phyloP scores from a whole-genome alignment of 345 rosid genomes.

The Lagerstroemia speciosa region DNA sequence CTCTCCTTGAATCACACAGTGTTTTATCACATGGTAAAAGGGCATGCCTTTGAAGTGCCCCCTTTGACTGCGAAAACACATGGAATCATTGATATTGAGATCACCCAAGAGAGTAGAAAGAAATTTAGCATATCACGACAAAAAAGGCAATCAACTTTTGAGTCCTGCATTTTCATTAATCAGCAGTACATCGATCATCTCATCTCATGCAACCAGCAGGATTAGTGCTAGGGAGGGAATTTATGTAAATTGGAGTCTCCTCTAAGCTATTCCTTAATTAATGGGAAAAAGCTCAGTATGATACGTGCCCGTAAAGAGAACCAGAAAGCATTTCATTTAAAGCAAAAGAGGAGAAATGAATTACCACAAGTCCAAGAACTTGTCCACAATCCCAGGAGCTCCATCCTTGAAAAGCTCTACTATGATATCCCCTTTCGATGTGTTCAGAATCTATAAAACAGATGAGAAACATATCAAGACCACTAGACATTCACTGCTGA shows the following conservation, averaged over 20 bases:
- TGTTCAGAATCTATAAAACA: conserved; percentile 49
- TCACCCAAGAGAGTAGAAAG: too few species aligned
- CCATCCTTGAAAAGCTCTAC: conserved; percentile 67
- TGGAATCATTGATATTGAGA: too few species aligned
- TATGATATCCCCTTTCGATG: conserved; percentile 52
- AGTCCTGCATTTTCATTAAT: too few species aligned
- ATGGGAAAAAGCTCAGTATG: not conserved
- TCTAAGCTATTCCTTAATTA: too few species aligned
- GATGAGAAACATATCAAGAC: not conserved
- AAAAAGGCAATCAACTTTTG: too few species aligned
- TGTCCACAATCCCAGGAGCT: conserved; percentile 69
- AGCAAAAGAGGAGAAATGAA: conserved; percentile 7
- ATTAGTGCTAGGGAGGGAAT: too few species aligned
- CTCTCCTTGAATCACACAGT: conserved; percentile 86
- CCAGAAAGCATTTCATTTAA: not conserved
- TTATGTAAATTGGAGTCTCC: too few species aligned
- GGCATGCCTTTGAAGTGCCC: conserved; percentile 76
- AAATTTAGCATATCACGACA: too few species aligned
- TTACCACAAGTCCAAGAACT: conserved; percentile 60
- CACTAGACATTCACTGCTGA: too few species aligned
- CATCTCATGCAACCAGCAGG: too few species aligned
- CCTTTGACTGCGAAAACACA: conserved; percentile 52
- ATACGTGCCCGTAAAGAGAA: not conserved
- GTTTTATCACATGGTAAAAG: conserved; percentile 72
- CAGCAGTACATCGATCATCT: not conserved